These are phyloP conservation scores for Septoria linicola DNA, from an alignment of 2,329 filamentous ascomycete species.

Conservation along the genomic window DNA sequence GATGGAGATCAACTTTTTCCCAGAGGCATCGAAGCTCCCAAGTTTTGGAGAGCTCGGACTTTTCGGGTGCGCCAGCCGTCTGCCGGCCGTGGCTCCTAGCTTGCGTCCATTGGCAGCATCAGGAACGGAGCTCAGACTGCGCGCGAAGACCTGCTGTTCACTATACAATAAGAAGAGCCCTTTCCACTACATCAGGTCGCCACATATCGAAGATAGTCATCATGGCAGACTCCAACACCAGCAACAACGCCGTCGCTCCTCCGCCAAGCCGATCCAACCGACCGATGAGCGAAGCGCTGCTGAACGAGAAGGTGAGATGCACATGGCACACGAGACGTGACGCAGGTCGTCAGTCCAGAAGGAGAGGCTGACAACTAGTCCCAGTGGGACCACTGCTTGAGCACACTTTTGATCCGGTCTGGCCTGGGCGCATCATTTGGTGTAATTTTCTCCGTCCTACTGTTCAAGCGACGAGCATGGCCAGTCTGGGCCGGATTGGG, in stretches of 20 bases:
- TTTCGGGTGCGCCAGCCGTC: too few relatives aligned
- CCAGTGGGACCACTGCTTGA: slow-evolving; percentile 99
- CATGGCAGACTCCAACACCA: slow-evolving; percentile 57
- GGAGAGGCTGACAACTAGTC: slow-evolving; percentile 26
- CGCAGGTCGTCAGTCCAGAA: neutral
- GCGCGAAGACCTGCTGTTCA: neutral
- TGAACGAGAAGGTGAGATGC: slow-evolving; percentile 90
- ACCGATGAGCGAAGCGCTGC: slow-evolving; percentile 93
- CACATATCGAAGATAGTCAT: slow-evolving; percentile 21
- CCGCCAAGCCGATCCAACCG: slow-evolving; percentile 64
- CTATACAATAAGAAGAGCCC: neutral
- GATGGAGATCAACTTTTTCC: slow-evolving; percentile 8
- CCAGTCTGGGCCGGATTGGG: slow-evolving; percentile 92
- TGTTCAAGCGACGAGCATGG: slow-evolving; percentile 98
- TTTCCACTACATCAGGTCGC: neutral
- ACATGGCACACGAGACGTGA: neutral
- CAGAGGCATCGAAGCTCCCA: neutral
- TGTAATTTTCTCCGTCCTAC: slow-evolving; percentile 94
- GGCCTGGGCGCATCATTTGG: slow-evolving; percentile 94
- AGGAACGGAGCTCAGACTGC: neutral
- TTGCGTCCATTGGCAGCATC: too few relatives aligned
- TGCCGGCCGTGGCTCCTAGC: too few relatives aligned
- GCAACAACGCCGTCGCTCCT: slow-evolving; percentile 59
- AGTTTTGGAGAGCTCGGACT: too few relatives aligned
- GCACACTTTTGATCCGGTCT: slow-evolving; percentile 95